Evolutionary conservation across 129 eudicot species (phyloP), one percentile per base, ranked within the genome.

Genomic region (Centaurea solstitialis): DNA sequence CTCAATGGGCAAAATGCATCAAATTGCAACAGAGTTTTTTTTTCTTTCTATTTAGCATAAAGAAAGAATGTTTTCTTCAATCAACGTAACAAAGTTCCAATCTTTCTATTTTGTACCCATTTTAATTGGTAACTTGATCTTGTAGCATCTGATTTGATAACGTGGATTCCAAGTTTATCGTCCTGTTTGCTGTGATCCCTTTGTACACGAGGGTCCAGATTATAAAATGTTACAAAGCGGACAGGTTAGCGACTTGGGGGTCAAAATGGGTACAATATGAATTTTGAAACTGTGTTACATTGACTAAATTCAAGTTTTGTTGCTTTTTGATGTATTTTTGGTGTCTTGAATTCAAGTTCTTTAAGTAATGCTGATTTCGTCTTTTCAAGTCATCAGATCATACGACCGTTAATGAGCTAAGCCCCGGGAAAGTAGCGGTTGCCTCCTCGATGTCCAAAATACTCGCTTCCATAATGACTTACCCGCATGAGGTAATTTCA

Each of bases 401-500:
- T 73, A 86, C 90, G 17, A 79, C 84, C 39, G 38, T 68, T 73
- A 70, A 77, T 64, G 81, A 89, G 75, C 91, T 91, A 23, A 85
- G 77, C 67, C 82, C 93, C 9, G 85, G 91, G 79, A 75, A 86
- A 73, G 82, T 89, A 24, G 91, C 93, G 40, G 82, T 89, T 79
- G 93, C 97, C 80, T 91, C 97, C 30, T 83, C 97, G 82, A 23
- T 84, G 61, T 79, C 93, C 3, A 91, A 91, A 87, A 74, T 91
- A 45, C 65, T 84, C 82, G 97, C 97, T 20, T 91, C 93, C 20
- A 26, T 87, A 22, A 76, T 74, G 75, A 89, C 97, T 41, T 91
- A 91, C 76, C 93, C 93, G 4, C 93, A 91, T 47, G 97, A 91
- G 93, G 93, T 89, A 84, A 37, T 70, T 70, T 70, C 7, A 7